Evolutionary conservation across 2,329 filamentous ascomycete species (phyloP).

Genomic region (Epichloe sibirici): DNA sequence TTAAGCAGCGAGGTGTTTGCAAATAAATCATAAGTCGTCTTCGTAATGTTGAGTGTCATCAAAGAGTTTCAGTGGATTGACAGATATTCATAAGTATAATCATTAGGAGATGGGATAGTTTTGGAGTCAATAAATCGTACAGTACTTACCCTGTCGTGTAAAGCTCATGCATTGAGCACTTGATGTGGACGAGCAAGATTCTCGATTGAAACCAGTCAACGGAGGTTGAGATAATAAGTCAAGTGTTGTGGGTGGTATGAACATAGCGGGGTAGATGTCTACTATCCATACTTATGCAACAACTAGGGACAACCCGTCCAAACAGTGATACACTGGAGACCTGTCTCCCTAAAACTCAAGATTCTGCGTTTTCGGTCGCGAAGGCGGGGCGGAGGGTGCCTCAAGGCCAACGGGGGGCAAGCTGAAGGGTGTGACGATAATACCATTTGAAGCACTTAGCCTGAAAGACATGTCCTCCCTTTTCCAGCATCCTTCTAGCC

Average conservation of each 20-base stretch:
- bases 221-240: not conserved
- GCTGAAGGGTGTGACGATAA: slow-evolving; percentile 80
- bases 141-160: not conserved
- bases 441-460: slow-evolving; percentile 64
- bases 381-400: not conserved
- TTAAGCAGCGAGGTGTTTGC: not conserved
- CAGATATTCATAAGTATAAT: slow-evolving; percentile 43
- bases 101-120: slow-evolving; percentile 19
- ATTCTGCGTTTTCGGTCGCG: slow-evolving; percentile 41
- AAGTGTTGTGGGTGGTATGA: not conserved
- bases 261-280: not conserved
- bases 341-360: slow-evolving; percentile 54
- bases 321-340: too few relatives aligned
- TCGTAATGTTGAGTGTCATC: slow-evolving; percentile 33
- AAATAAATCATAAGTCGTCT: slow-evolving; percentile 29
- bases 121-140: not conserved
- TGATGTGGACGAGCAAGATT: not conserved
- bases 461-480: slow-evolving; percentile 86
- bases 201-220: not conserved
- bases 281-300: not conserved
- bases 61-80: slow-evolving; percentile 45
- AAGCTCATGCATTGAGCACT: not conserved
- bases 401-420: slow-evolving; percentile 44
- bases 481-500: slow-evolving; percentile 52
- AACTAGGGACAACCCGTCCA: not conserved